Base-by-base conservation (phyloP, 2,329 filamentous ascomycete genomes). In the Neonectria coccinea region DNA sequence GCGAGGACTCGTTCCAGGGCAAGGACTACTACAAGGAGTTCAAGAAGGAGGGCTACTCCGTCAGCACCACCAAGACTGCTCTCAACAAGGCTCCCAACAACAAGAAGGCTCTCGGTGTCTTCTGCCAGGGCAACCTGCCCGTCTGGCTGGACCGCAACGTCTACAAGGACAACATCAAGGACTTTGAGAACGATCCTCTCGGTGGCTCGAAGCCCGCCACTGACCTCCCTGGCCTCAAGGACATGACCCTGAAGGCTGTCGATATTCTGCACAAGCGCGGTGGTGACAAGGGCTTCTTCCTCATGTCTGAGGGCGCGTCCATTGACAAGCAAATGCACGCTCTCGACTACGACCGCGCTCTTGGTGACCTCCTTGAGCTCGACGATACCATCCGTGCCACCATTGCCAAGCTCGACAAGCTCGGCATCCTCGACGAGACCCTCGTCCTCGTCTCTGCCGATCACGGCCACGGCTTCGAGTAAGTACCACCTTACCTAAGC, bases 311-410 rank as follows among this genome's bases (percentile, higher is more conserved):
- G 79, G 93, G 91, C 27, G 93, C 93, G 16, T 92, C 89, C 2
- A 92, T 97, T 71, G 93, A 96, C 81, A 97, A 97, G 85, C 91
- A 93, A 85, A 96, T 97, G 92, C 93, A 97, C 81, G 78, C 83
- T 2, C 86, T 96, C 20, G 93, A 96, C 81, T 96, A 96, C 77
- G 92, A 96, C 80, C 91, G 93, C 58, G 91, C 93, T 1, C 88
- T 97, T 0, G 93, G 91, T 59, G 93, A 97, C 72, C 88, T 97
- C 1, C 87, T 97, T 44, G 93, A 97, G 81, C 86, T 97, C 36
- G 92, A 97, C 75, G 92, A 97, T 79, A 94, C 93, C 5, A 82
- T 97, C 70, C 89, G 89, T 56, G 91, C 91, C 18, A 93, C 92
- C 3, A 84, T 95, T 58, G 84, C 84, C 51, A 89, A 92, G 75